phyloP scores from a whole-genome alignment of 805 yeast species.

The Kuraishia piskuri region DNA sequence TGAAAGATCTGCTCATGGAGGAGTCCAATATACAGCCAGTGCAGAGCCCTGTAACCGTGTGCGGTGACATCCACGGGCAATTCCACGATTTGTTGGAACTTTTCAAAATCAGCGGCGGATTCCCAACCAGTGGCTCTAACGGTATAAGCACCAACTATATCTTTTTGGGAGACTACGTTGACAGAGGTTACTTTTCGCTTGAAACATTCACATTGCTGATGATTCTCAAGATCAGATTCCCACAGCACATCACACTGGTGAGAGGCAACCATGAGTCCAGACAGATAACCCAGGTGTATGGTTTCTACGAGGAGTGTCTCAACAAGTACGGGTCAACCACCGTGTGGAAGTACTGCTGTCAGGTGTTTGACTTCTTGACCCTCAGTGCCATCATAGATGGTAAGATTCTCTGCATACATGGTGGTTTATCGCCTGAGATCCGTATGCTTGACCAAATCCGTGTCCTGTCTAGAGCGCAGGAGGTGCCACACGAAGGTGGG shows the following conservation, averaged over 20 bases:
- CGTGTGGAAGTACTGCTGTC: conserved; percentile 95
- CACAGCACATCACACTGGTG: conserved; percentile 73
- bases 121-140: conserved; percentile 61
- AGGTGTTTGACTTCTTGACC: conserved; percentile 89
- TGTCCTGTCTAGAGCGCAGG: conserved; percentile 92
- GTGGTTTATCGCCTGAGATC: conserved; percentile 95
- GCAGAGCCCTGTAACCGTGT: conserved; percentile 86
- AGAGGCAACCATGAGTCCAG: conserved; percentile 97
- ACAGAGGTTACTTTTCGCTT: conserved; percentile 91
- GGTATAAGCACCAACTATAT: conserved; percentile 46
- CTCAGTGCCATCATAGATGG: conserved; percentile 96
- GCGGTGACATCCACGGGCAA: conserved; percentile 98
- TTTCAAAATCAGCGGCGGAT: conserved; percentile 86
- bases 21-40: conserved; percentile 94
- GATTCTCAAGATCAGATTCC: conserved; percentile 77
- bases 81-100: conserved; percentile 90
- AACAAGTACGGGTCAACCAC: conserved; percentile 91
- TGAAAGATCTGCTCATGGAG: conserved; percentile 91
- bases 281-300: conserved; percentile 98
- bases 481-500: conserved; percentile 98
- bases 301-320: conserved; percentile 92
- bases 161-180: conserved; percentile 94
- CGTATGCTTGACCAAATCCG: conserved; percentile 96
- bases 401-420: conserved; percentile 89
- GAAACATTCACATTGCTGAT: conserved; percentile 91